Evolutionary conservation across 163 green algal genomes (phyloP), one percentile per base, ranked within the genome.

Genomic region (Prototheca stagnorum): DNA sequence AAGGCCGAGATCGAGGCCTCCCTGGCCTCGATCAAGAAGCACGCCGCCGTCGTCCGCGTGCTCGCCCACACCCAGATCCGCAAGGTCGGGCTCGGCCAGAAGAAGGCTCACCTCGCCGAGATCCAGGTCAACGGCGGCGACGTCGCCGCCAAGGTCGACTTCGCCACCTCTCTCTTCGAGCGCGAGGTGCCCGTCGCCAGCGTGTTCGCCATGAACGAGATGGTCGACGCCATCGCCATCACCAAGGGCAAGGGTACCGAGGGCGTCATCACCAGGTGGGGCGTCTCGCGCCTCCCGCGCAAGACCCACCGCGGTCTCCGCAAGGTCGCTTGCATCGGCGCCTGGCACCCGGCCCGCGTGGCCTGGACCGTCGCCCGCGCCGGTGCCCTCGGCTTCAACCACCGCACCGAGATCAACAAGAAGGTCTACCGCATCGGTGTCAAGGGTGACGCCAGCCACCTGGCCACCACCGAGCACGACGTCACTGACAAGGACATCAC

Each of bases 241-340:
- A 96, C 86, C 59, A 83, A 78, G 59, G 83, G 91, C 64, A 70
- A 78, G 47, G 91, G 91, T 62, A 92, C 83, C 33, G 79, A 98
- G 81, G 91, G 91, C 71, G 91, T 99, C 45, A 75, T 99, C 31
- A 91, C 82, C 49, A 74, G 91, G 55, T 99, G 91, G 91, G 91
- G 91, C 52, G 89, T 99, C 44, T 93, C 82, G 44, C 86, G 91
- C 53, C 81, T 99, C 63, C 91, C 91, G 20, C 80, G 91, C 70
- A 99, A 99, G 84, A 99, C 91, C 40, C 91, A 99, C 73, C 80
- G 90, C 57, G 91, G 91, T 70, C 83, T 99, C 50, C 82, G 91
- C 57, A 99, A 99, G 88, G 86, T 96, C 20, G 89, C 86, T n/a
- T 99, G 91, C 81, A 94, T 99, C 57, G 91, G 91, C 45, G 83